These are phyloP conservation scores for Botrytis tulipae DNA, from an alignment of 2,329 filamentous ascomycete genomes.

Conservation along the genomic window DNA sequence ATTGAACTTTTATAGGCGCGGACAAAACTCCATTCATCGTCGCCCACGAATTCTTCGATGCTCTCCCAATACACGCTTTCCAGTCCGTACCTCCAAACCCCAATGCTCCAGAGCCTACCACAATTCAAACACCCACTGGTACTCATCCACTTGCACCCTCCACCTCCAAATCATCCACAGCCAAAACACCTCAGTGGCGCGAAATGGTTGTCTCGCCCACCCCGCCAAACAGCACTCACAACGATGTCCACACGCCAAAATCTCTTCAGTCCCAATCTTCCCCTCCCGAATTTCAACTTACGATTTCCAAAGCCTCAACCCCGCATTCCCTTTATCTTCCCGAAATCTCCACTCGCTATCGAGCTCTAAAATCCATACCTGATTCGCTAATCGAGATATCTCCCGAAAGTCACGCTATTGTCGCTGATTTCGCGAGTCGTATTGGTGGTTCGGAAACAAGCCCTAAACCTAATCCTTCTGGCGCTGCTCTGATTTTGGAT, in stretches of 20 bases:
- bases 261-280: constrained; percentile 48
- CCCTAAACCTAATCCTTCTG: constrained; percentile 63
- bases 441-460: constrained; percentile 67
- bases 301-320: constrained; percentile 70
- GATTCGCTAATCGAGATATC: constrained; percentile 83
- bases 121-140: constrained; percentile 44
- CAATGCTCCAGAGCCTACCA: constrained; percentile 39
- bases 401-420: constrained; percentile 79
- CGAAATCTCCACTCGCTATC: constrained; percentile 76
- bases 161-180: constrained; percentile 27
- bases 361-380: constrained; percentile 63
- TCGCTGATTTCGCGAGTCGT: constrained; percentile 74
- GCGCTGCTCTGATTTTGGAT: constrained; percentile 92
- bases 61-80: constrained; percentile 93
- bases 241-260: constrained; percentile 53
- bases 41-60: constrained; percentile 98
- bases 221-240: constrained; percentile 53
- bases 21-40: constrained; percentile 85
- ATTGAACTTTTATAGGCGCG: constrained; percentile 46
- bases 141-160: constrained; percentile 42
- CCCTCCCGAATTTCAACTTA: constrained; percentile 84
- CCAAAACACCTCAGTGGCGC: constrained; percentile 65
- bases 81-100: constrained; percentile 62
- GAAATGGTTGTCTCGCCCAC: constrained; percentile 76
- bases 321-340: constrained; percentile 84